phyloP scores from a whole-genome alignment of 75 land plant genomes.

The Pseudotsuga menziesii region DNA sequence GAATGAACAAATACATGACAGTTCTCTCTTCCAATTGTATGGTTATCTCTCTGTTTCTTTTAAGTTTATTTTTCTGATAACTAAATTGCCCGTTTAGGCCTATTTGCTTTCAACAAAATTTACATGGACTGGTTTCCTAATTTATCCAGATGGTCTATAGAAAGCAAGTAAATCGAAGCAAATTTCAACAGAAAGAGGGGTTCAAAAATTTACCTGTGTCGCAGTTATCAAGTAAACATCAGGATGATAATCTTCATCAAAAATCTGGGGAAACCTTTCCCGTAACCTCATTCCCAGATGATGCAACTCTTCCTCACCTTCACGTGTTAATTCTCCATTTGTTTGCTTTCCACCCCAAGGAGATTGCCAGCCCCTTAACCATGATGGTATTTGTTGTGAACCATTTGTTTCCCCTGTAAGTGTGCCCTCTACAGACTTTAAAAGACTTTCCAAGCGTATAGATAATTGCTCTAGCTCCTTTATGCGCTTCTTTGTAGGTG shows the following conservation, averaged over 20 bases:
- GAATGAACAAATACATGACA: too few relatives aligned
- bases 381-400: constrained; percentile 39
- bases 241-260: constrained; percentile 82
- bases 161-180: not conserved
- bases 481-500: constrained; percentile 85
- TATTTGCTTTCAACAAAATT: not conserved
- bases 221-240: constrained; percentile 64
- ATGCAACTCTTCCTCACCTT: constrained; percentile 90
- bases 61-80: too few relatives aligned
- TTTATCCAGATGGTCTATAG: not conserved
- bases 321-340: constrained; percentile 68
- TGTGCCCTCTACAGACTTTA: constrained; percentile 17
- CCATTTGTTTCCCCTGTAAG: constrained; percentile 7
- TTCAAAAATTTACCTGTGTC: constrained; percentile 61
- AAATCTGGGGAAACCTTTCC: constrained; percentile 56
- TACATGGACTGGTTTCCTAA: not conserved
- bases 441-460: constrained; percentile 34
- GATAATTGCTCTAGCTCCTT: constrained; percentile 58
- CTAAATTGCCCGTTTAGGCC: not conserved
- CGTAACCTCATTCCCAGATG: constrained; percentile 65
- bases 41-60: too few relatives aligned
- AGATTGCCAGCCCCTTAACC: constrained; percentile 76
- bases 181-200: not conserved
- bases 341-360: constrained; percentile 69
- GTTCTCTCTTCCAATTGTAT: too few relatives aligned